Percentiles rank a stretch among this genome's conserved stretches.
Conservation (phyloP, 805 yeast genomes). For the Schwanniomyces yamadae region DNA sequence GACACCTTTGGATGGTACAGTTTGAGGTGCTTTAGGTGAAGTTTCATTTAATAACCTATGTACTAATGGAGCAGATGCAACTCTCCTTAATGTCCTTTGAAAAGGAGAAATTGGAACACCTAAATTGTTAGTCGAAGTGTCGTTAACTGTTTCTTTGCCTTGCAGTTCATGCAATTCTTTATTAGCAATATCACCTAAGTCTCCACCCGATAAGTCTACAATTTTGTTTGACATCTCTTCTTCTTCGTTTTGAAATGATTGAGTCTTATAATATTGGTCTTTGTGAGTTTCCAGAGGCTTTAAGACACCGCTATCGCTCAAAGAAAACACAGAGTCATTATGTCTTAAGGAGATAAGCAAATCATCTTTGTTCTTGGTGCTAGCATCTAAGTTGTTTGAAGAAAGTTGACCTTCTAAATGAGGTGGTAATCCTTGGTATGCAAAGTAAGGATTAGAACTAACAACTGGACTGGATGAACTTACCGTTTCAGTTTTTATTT, state of each 20-base stretch:
- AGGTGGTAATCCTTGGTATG: slow-evolving; percentile 59
- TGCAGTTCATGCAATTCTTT: too few relatives aligned
- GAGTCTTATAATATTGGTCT: slow-evolving; percentile 11
- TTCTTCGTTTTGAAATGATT: slow-evolving; percentile 9
- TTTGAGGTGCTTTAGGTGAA: slow-evolving; percentile 12
- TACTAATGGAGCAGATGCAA: slow-evolving; percentile 81
- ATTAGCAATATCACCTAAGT: not conserved
- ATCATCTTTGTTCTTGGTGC: slow-evolving; percentile 21
- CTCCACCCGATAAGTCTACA: not conserved
- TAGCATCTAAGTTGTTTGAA: slow-evolving; percentile 15
- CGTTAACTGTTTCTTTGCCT: not conserved
- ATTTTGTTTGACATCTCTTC: not conserved
- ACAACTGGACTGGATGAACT: slow-evolving; percentile 24
- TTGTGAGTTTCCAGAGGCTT: slow-evolving; percentile 18
- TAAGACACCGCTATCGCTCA: slow-evolving; percentile 19
- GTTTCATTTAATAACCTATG: slow-evolving; percentile 30
- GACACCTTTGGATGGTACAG: slow-evolving; percentile 9
- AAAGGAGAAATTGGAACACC: slow-evolving; percentile 22
- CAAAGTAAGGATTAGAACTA: slow-evolving; percentile 49
- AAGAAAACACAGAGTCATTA: slow-evolving; percentile 33
- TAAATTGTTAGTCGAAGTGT: slow-evolving; percentile 1
- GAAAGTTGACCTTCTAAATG: slow-evolving; percentile 28
- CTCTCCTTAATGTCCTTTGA: slow-evolving; percentile 58
- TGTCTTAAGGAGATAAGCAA: slow-evolving; percentile 39
- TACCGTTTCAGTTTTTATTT: slow-evolving; percentile 9